Evolutionary conservation across 164 flowering plant species (phyloP).

Genomic region (Magnolia officinalis): DNA sequence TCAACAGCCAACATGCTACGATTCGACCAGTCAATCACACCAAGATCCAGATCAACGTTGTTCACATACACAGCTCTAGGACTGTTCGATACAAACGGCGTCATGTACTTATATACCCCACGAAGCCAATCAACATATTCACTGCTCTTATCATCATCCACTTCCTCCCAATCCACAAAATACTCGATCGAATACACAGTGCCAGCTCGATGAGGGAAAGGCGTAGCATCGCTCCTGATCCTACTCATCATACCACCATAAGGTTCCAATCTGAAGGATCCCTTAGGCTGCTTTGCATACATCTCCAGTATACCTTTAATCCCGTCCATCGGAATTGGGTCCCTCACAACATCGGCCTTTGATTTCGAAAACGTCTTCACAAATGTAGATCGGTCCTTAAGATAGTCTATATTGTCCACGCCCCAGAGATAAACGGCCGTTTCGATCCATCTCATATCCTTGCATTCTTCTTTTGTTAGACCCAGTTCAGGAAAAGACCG

Average conservation of each 20-base stretch:
- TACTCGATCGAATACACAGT: conserved; percentile 22
- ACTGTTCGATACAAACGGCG: conserved; percentile 18
- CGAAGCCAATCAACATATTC: conserved; percentile 18
- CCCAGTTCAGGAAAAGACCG: conserved; percentile 17
- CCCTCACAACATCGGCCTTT: conserved; percentile 23
- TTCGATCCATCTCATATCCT: conserved; percentile 21
- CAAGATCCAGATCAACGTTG: conserved; percentile 31
- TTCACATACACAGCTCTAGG: conserved; percentile 28
- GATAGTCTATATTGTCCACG: conserved; percentile 2
- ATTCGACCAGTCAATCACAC: conserved; percentile 13
- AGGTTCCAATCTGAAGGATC: conserved; percentile 19
- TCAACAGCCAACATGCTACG: neutral
- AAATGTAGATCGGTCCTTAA: conserved; percentile 16
- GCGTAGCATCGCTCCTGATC: conserved; percentile 10
- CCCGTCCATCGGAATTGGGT: conserved; percentile 11
- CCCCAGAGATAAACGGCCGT: conserved; percentile 13
- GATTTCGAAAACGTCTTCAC: conserved; percentile 15
- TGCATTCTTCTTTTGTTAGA: conserved; percentile 9
- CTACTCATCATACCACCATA: conserved; percentile 22
- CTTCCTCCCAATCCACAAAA: conserved; percentile 19
- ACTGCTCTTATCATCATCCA: conserved; percentile 7
- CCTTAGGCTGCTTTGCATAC: conserved; percentile 18
- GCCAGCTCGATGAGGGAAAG: conserved; percentile 28
- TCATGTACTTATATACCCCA: conserved; percentile 20
- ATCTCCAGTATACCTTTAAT: conserved; percentile 4